phyloP scores from a whole-genome alignment of 2,329 filamentous ascomycete genomes.

The Ceratocystis colombiana region DNA sequence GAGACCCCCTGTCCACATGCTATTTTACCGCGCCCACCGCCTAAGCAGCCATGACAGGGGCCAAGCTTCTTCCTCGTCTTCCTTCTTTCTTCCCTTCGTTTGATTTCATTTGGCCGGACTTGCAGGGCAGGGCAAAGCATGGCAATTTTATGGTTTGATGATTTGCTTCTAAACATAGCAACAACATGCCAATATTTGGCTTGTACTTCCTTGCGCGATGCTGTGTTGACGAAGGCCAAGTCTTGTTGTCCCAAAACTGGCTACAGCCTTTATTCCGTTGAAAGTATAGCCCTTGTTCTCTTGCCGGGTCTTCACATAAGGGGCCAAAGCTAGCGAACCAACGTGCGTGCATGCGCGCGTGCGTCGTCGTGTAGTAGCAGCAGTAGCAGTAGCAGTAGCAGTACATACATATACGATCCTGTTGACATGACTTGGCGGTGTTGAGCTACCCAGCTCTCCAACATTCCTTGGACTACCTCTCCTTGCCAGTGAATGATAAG shows the following conservation, averaged over 20 bases:
- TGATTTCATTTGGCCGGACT: not conserved
- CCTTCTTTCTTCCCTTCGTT: constrained; percentile 11
- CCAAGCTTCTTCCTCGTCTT: constrained; percentile 3
- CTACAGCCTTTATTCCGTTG: not conserved
- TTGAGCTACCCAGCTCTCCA: not conserved
- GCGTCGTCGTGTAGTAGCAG: too few species aligned
- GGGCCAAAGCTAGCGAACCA: not conserved
- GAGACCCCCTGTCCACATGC: too few species aligned
- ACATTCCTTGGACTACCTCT: not conserved
- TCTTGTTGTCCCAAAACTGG: not conserved
- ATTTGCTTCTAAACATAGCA: constrained; percentile 10
- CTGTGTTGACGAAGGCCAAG: not conserved
- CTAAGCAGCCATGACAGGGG: not conserved
- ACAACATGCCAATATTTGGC: constrained; percentile 5
- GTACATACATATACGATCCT: not conserved
- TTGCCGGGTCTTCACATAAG: not conserved
- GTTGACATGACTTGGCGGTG: not conserved
- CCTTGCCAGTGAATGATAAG: not conserved
- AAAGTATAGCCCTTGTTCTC: not conserved
- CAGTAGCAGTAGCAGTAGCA: not conserved
- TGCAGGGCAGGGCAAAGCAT: not conserved
- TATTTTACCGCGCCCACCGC: constrained; percentile 1
- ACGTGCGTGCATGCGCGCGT: not conserved
- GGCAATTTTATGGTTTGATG: not conserved
- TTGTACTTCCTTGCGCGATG: not conserved